Base-by-base conservation (phyloP, 139 green algal species). In the Mychonastes homosphaera region DNA sequence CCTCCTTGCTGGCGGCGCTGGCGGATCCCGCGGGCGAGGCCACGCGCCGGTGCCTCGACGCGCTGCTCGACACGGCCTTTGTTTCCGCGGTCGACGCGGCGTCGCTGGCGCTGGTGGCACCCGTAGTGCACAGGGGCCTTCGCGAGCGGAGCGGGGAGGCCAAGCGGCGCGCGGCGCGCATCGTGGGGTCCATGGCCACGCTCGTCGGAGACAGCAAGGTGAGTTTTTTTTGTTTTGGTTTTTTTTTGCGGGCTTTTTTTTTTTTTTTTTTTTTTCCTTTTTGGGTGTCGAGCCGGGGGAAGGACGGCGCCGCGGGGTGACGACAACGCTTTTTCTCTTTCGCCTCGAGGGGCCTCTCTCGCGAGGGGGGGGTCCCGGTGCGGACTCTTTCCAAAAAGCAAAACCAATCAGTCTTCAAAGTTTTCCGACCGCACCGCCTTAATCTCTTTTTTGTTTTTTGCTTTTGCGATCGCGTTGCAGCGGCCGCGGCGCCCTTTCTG, bases 41-140 rank as follows among this genome's bases (percentile, higher is more conserved):
- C 66, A 94, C 80, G 7, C 45, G 53, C 10, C 12, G 27, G 30
- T 78, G 68, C 64, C 62, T 84, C 39, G 81, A 91, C 57, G 65
- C 79, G 29, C 79, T 98, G 53, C 74, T 97, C 32, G 70, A 79
- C 52, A 97, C 89, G 0, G 77, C 79, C 8, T 98, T 98, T 57
- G 75, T 97, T 38, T 96, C 97, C 82, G 93, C 87, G 15, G 84
- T 97, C 9, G 92, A 94, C 56, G 85, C 90, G 30, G 63, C 85
- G n/a, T 91, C 79, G 29, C 73, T 96, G 50, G 90, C 92, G 6
- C 80, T 98, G 43, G 88, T 98, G 63, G 74, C 96, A 58, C 92
- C 92, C 13, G 87, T 98, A 3, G 74, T 98, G 32, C 76, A 89
- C 65, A 48, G 55, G 21, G 84, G 90, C 45, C 76, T 98, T 55